Conservation (phyloP, 768 basidiomycete species). For the Leucocoprinus leucothites region DNA sequence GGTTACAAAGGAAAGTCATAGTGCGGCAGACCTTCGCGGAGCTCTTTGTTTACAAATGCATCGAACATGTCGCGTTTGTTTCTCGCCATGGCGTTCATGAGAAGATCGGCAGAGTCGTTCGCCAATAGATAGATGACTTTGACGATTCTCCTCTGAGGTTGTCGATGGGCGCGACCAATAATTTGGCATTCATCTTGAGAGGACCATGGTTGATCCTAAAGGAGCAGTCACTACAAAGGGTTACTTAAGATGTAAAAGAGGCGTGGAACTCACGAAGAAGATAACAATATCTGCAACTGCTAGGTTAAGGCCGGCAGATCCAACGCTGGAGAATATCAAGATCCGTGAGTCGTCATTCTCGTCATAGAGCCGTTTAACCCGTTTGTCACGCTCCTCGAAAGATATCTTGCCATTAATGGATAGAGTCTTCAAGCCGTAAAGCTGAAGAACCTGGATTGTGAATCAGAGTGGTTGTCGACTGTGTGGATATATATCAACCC, state of each 20-base stretch:
- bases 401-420: constrained; percentile 16
- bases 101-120: constrained; percentile 21
- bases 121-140: constrained; percentile 21
- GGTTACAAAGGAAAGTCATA: neutral
- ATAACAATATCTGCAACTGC: constrained; percentile 19
- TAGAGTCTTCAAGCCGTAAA: neutral
- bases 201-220: constrained; percentile 28
- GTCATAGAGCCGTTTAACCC: constrained; percentile 14
- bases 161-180: constrained; percentile 22
- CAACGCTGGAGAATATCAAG: constrained; percentile 22
- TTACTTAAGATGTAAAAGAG: neutral
- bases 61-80: constrained; percentile 25
- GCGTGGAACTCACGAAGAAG: constrained; percentile 22
- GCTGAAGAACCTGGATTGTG: neutral
- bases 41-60: constrained; percentile 17
- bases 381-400: constrained; percentile 11
- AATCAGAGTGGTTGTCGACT: too few relatives aligned
- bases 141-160: constrained; percentile 23
- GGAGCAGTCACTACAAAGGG: too few relatives aligned
- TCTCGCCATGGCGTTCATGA: constrained; percentile 18
- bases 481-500: too few relatives aligned
- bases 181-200: constrained; percentile 25
- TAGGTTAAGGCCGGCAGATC: constrained; percentile 21
- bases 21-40: neutral
- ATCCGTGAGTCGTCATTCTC: constrained; percentile 6